Conservation (phyloP, 2,329 filamentous ascomycete species). For the Xylaria sp. region DNA sequence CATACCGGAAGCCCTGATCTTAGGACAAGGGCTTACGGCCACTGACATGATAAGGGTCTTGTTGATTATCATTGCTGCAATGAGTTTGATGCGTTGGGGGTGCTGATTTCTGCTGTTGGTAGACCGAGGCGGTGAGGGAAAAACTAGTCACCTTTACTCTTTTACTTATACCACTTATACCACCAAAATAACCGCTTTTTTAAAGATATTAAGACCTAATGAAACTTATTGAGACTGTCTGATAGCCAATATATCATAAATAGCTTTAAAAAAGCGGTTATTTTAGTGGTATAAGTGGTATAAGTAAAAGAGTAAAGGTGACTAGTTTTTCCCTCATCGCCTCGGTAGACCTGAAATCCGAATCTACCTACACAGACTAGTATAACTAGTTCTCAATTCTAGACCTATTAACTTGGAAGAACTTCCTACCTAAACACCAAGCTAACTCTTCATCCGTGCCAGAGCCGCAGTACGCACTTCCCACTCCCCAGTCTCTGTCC, state of each 20-base stretch:
- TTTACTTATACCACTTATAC: too few relatives aligned
- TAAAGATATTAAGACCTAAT: too few relatives aligned
- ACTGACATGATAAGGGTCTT: conserved; percentile 24
- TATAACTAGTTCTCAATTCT: neutral
- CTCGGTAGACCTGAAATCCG: neutral
- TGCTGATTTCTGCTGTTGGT: neutral
- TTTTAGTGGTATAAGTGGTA: too few relatives aligned
- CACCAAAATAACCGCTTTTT: too few relatives aligned
- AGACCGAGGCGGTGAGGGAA: too few relatives aligned
- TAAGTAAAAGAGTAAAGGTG: too few relatives aligned
- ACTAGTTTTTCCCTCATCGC: too few relatives aligned
- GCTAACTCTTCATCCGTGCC: neutral
- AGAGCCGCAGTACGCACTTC: conserved; percentile 1
- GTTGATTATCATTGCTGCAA: conserved; percentile 20
- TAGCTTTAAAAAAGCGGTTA: too few relatives aligned
- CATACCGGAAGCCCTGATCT: neutral
- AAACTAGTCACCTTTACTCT: too few relatives aligned
- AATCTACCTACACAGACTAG: neutral
- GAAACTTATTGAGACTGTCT: too few relatives aligned
- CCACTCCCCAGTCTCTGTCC: neutral
- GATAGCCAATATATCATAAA: too few relatives aligned
- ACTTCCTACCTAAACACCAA: neutral
- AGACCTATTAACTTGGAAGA: neutral
- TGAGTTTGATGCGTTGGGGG: conserved; percentile 24
- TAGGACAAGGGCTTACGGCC: conserved; percentile 11